Conservation (phyloP, 116 monocot genomes). For the Zostera marina region DNA sequence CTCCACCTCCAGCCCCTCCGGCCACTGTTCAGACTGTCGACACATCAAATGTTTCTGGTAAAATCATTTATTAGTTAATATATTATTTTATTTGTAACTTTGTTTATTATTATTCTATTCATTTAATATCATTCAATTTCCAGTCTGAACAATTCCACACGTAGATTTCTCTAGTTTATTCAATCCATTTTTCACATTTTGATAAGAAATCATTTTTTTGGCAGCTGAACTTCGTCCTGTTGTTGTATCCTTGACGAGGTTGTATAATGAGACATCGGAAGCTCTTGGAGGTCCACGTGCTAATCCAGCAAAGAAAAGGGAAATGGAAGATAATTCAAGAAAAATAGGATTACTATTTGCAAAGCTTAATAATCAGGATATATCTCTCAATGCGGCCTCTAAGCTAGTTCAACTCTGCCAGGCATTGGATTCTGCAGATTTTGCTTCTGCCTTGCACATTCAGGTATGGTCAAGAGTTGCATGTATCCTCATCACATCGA, state of each 20-base stretch:
- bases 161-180: too few species aligned
- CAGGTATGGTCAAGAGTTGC: constrained; percentile 33
- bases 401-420: constrained; percentile 80
- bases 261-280: constrained; percentile 80
- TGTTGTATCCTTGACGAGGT: constrained; percentile 58
- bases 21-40: constrained; percentile 91
- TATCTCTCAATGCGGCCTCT: constrained; percentile 76
- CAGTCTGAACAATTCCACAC: too few species aligned
- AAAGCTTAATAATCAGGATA: constrained; percentile 75
- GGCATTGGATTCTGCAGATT: constrained; percentile 60
- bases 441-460: constrained; percentile 66
- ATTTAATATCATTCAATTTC: too few species aligned
- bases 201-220: not conserved
- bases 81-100: too few species aligned
- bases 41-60: constrained; percentile 94
- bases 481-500: not conserved
- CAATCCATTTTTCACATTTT: too few species aligned
- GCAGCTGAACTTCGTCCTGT: constrained; percentile 83
- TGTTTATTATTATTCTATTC: too few species aligned
- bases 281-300: constrained; percentile 75
- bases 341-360: constrained; percentile 84
- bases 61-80: not conserved
- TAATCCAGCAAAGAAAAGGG: constrained; percentile 70
- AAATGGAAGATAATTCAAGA: constrained; percentile 93
- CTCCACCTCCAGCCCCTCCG: constrained; percentile 43